A percentile compares a stretch with the other conserved stretches of the same genome.
Conservation (phyloP, 2,329 filamentous ascomycete species). For the Aspergillus chevalieri region DNA sequence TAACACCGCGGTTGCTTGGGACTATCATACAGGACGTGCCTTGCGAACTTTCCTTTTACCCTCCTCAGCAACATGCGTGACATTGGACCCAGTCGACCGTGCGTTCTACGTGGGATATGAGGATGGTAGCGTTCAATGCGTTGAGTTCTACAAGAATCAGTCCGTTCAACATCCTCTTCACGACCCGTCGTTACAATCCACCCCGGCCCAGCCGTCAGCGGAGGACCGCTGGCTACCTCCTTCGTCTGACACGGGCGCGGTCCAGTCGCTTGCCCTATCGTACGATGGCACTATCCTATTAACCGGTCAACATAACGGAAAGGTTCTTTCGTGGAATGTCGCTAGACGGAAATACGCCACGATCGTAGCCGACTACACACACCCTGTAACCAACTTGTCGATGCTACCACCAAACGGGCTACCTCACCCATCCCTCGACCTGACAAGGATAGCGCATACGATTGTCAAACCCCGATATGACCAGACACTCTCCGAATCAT, state of each 20-base stretch:
- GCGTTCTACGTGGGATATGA: conserved; percentile 76
- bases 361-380: conserved; percentile 66
- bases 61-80: conserved; percentile 62
- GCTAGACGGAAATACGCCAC: conserved; percentile 62
- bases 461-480: conserved; percentile 68
- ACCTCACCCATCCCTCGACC: conserved; percentile 24
- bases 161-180: conserved; percentile 35
- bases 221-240: conserved; percentile 45
- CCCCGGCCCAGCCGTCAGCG: conserved; percentile 35
- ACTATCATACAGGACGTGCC: conserved; percentile 71
- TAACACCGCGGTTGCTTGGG: conserved; percentile 87
- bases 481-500: conserved; percentile 31
- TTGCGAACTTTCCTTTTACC: conserved; percentile 79
- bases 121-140: conserved; percentile 70
- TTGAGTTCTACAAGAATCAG: conserved; percentile 63
- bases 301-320: conserved; percentile 75
- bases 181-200: conserved; percentile 30
- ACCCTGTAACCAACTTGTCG: conserved; percentile 74
- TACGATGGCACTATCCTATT: conserved; percentile 77
- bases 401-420: conserved; percentile 60
- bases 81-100: conserved; percentile 75
- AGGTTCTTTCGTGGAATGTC: conserved; percentile 74
- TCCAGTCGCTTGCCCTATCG: conserved; percentile 64
- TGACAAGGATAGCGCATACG: conserved; percentile 49
- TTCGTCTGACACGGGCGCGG: conserved; percentile 59